These are phyloP conservation scores for Quercus gilva DNA, from an alignment of 306 rosid species.

Conservation along the genomic window DNA sequence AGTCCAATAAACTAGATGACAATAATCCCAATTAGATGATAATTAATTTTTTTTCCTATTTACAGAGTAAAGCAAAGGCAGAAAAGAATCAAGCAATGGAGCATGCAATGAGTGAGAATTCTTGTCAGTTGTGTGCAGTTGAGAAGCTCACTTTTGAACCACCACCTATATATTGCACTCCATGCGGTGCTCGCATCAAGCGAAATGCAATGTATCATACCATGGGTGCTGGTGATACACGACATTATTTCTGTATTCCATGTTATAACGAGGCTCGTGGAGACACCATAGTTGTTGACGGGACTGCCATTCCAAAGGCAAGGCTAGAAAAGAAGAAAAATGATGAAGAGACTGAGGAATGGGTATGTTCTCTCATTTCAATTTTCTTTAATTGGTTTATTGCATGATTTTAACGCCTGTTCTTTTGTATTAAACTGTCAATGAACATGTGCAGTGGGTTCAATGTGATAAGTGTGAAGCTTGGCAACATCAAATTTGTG, in stretches of 20 bases:
- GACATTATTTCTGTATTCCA: slow-evolving; percentile 89
- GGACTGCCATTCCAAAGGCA: slow-evolving; percentile 71
- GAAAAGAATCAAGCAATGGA: slow-evolving; percentile 98
- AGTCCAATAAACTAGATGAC: neutral
- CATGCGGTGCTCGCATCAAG: slow-evolving; percentile 91
- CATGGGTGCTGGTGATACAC: slow-evolving; percentile 88
- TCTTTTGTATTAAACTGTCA: slow-evolving; percentile 25
- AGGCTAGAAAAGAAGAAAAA: slow-evolving; percentile 93
- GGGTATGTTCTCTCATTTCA: slow-evolving; percentile 46
- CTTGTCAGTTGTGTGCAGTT: slow-evolving; percentile 97
- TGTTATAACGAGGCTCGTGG: slow-evolving; percentile 95
- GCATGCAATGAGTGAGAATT: slow-evolving; percentile 95
- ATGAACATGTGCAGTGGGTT: slow-evolving; percentile 75
- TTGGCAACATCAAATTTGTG: slow-evolving; percentile 99
- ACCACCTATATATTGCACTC: slow-evolving; percentile 89
- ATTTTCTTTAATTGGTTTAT: slow-evolving; percentile 7
- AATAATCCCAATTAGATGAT: neutral
- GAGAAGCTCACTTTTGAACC: slow-evolving; percentile 98
- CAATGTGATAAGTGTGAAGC: slow-evolving; percentile 99
- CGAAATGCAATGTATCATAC: slow-evolving; percentile 91
- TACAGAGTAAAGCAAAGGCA: slow-evolving; percentile 93
- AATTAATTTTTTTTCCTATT: slow-evolving; percentile 16
- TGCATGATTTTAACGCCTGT: slow-evolving; percentile 8
- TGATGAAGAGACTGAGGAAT: slow-evolving; percentile 97
- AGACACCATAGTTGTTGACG: slow-evolving; percentile 80